phyloP scores from a whole-genome alignment of 2,329 filamentous ascomycete species.

The Graphiopsis chlorocephala region DNA sequence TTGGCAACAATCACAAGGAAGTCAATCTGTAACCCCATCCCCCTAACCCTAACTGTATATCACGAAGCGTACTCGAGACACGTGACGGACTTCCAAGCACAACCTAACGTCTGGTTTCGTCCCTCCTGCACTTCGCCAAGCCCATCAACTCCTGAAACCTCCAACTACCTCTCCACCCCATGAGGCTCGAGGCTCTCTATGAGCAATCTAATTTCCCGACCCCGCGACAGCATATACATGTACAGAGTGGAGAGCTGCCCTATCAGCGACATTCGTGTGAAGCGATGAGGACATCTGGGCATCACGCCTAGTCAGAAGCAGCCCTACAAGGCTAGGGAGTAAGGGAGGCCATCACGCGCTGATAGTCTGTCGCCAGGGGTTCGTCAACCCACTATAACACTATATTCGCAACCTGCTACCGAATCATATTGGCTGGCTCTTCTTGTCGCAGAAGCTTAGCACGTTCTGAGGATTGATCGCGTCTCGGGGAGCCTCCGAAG shows the following conservation, averaged over 20 bases:
- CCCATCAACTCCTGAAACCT: background rate
- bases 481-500: background rate
- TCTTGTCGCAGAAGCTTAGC: background rate
- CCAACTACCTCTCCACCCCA: too few species aligned
- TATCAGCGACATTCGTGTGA: background rate
- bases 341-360: background rate
- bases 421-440: background rate
- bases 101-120: too few species aligned
- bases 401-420: background rate
- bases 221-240: too few species aligned
- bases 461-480: background rate
- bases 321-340: background rate
- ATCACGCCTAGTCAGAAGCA: background rate
- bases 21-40: background rate
- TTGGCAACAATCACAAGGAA: background rate
- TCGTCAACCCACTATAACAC: background rate
- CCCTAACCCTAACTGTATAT: background rate
- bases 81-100: too few species aligned
- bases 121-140: too few species aligned
- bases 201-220: background rate
- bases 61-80: too few species aligned
- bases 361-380: background rate
- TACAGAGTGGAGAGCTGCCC: background rate
- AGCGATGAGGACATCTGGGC: background rate
- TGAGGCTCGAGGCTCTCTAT: background rate